These are phyloP conservation scores for Fusarium caatingaense DNA, from an alignment of 2,329 filamentous ascomycete species.

Conservation along the genomic window DNA sequence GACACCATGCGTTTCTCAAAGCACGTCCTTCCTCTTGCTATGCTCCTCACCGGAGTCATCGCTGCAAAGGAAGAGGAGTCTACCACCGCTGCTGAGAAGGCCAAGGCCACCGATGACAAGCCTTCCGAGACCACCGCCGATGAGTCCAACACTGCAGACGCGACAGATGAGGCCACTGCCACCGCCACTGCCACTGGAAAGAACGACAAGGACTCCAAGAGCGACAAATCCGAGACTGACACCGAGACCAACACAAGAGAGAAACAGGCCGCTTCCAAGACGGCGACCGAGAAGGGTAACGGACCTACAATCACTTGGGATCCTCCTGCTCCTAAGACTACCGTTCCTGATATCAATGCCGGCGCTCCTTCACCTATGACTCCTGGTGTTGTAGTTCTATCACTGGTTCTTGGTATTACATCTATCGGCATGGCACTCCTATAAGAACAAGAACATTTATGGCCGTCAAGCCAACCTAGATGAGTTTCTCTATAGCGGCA, in stretches of 20 bases:
- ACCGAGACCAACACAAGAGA: conserved; percentile 16
- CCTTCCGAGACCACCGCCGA: conserved; percentile 28
- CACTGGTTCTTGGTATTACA: conserved; percentile 42
- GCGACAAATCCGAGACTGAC: conserved; percentile 11
- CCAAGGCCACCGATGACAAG: conserved; percentile 33
- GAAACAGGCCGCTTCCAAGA: conserved; percentile 26
- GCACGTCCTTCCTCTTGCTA: conserved; percentile 42
- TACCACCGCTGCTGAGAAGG: conserved; percentile 24
- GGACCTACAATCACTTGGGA: conserved; percentile 38
- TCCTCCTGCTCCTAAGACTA: conserved; percentile 33
- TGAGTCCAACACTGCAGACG: conserved; percentile 33
- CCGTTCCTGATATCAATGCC: conserved; percentile 42
- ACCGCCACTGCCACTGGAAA: conserved; percentile 28
- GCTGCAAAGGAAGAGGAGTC: conserved; percentile 31
- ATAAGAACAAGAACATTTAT: background rate
- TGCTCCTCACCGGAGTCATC: conserved; percentile 41
- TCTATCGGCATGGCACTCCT: conserved; percentile 41
- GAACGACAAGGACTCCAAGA: conserved; percentile 18
- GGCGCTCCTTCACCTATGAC: conserved; percentile 33
- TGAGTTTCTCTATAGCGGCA: background rate
- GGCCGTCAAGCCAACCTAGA: background rate
- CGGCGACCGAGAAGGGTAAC: conserved; percentile 1
- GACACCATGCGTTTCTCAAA: conserved; percentile 45
- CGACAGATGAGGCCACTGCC: conserved; percentile 22
- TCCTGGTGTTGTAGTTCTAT: conserved; percentile 39